These are phyloP conservation scores for Pulicaria dysenterica DNA, from an alignment of 129 eudicot species.

Conservation along the genomic window DNA sequence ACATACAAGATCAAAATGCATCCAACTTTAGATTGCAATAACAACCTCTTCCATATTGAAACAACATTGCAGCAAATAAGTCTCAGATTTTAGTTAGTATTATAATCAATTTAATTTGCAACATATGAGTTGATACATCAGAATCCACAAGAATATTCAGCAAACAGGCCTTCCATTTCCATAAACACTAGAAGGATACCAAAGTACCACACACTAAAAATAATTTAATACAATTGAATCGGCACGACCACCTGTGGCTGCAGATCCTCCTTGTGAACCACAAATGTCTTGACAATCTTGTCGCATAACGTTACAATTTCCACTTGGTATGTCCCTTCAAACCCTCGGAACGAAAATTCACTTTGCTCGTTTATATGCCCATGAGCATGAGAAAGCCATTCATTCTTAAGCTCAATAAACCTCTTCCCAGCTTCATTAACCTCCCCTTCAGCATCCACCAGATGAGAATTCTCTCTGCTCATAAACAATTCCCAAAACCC, in stretches of 20 bases:
- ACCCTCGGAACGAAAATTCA: conserved; percentile 69
- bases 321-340: conserved; percentile 65
- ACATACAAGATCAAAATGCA: too few relatives aligned
- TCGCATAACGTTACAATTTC: conserved; percentile 30
- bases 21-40: too few relatives aligned
- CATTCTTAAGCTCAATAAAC: conserved; percentile 67
- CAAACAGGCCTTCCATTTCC: too few relatives aligned
- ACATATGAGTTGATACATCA: too few relatives aligned
- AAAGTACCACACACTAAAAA: too few relatives aligned
- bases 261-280: conserved; percentile 50
- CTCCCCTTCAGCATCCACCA: conserved; percentile 92
- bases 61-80: too few relatives aligned
- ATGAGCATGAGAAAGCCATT: conserved; percentile 66
- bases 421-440: conserved; percentile 76
- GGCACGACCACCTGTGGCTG: not conserved
- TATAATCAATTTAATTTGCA: too few relatives aligned
- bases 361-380: conserved; percentile 59
- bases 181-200: too few relatives aligned
- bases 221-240: too few relatives aligned
- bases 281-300: conserved; percentile 60
- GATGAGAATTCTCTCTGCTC: conserved; percentile 67
- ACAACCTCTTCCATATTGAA: too few relatives aligned
- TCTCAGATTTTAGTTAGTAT: too few relatives aligned
- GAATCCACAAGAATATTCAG: too few relatives aligned
- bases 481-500: conserved; percentile 91